These are phyloP conservation scores for Rostrohypoxylon terebratum DNA, from an alignment of 495 filamentous ascomycete genomes.

Conservation along the genomic window DNA sequence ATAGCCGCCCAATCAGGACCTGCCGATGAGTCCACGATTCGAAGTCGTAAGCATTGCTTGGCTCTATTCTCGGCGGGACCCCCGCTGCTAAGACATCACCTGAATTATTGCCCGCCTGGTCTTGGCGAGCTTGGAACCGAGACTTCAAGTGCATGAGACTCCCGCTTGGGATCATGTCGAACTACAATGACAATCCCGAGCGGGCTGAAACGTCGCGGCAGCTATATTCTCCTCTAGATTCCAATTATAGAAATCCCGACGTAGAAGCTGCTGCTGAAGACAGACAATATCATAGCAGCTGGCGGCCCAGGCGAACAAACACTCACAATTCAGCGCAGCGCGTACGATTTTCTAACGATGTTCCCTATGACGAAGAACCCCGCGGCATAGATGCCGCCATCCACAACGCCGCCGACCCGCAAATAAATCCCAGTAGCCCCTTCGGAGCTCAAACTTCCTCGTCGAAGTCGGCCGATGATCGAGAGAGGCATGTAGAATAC, in stretches of 20 bases:
- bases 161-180: constrained; percentile 34
- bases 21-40: constrained; percentile 36
- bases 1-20: constrained; percentile 43
- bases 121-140: constrained; percentile 30
- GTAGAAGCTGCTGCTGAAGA: constrained; percentile 12
- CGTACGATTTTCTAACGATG: constrained; percentile 38
- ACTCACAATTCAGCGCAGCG: constrained; percentile 34
- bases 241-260: constrained; percentile 14
- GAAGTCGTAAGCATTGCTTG: constrained; percentile 30
- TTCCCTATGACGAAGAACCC: constrained; percentile 15
- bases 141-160: constrained; percentile 31
- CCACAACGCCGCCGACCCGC: constrained; percentile 1
- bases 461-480: constrained; percentile 23
- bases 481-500: constrained; percentile 31
- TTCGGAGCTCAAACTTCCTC: constrained; percentile 26
- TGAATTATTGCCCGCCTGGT: constrained; percentile 35
- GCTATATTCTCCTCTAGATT: constrained; percentile 24
- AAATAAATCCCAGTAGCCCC: constrained; percentile 33
- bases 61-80: constrained; percentile 27
- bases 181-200: constrained; percentile 33
- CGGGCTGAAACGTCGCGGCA: constrained; percentile 29
- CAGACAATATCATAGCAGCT: constrained; percentile 17
- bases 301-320: constrained; percentile 36
- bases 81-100: constrained; percentile 33
- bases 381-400: constrained; percentile 30